Evolutionary conservation across 495 filamentous ascomycete species (phyloP), one percentile per base, ranked within the genome.

Genomic region (Apodospora peruviana): DNA sequence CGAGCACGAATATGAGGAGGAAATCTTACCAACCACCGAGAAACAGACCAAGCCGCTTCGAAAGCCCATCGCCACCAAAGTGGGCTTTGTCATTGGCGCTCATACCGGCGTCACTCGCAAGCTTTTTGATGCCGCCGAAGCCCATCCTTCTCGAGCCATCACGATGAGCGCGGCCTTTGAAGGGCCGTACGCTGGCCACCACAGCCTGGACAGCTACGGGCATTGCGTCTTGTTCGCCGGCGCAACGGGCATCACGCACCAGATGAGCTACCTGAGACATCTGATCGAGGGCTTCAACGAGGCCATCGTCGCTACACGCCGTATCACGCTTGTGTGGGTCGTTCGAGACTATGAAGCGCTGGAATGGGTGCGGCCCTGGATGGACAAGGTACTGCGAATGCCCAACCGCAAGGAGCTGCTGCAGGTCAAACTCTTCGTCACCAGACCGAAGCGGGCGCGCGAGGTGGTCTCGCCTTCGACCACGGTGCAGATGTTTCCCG

Each of bases 291-390:
- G 83, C 11, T 87, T 81, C 68, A 79, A 81, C 48, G 76, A 85
- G 5, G 81, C 84, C 43, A 90, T 80, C 14, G 81, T 86, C 29
- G 91, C 91, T 2, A 87, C 88, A 4, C 85, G 90, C 43, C 82
- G 82, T 29, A 69, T 96, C 34, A 83, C 81, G 1, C 81, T 98
- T 23, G 81, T 95, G 50, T 97, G 93, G 93, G 83, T 94, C 57
- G 84, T 96, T 49, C 88, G 90, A 50, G 86, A 90, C 35, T 82
- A 82, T 11, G 89, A 94, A 47, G 80, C 91, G 51, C 74, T 96
- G 10, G 88, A 95, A 66, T 98, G 93, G 93, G 88, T 90, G 55
- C 78, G 87, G 5, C 86, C 88, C 12, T 97, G 87, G 87, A 95
- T 98, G 87, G 90, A 90, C 49, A 75, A 77, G 52, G 85, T 97